Conservation (phyloP, 495 filamentous ascomycete species). For the Platismatia glauca region DNA sequence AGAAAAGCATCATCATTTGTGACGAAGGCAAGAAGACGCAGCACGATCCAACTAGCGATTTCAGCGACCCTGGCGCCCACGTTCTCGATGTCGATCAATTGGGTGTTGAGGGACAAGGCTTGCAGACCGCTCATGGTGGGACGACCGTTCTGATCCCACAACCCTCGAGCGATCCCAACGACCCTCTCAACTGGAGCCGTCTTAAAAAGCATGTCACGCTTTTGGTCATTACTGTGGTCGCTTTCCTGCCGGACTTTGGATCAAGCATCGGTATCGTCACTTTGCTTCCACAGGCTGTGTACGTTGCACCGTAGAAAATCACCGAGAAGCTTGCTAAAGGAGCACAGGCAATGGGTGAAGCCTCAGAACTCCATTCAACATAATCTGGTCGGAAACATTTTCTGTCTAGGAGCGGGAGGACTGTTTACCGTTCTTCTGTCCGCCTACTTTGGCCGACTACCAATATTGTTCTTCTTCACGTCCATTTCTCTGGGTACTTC, state of each 20-base stretch:
- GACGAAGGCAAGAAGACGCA: not conserved
- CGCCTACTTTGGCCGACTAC: slow-evolving; percentile 52
- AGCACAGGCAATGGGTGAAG: slow-evolving; percentile 25
- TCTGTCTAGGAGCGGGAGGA: slow-evolving; percentile 49
- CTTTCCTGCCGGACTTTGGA: slow-evolving; percentile 52
- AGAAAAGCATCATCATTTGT: not conserved
- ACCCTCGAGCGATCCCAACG: slow-evolving; percentile 27
- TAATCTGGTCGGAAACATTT: slow-evolving; percentile 48
- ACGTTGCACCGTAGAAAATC: not conserved
- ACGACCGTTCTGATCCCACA: slow-evolving; percentile 27
- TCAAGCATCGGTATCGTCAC: slow-evolving; percentile 46
- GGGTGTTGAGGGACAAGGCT: not conserved
- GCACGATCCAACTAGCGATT: not conserved
- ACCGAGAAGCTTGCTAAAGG: not conserved
- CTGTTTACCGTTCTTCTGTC: slow-evolving; percentile 46
- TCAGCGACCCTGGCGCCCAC: not conserved
- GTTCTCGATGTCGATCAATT: not conserved
- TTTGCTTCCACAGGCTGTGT: slow-evolving; percentile 43
- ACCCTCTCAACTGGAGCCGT: slow-evolving; percentile 29
- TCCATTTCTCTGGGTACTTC: slow-evolving; percentile 41
- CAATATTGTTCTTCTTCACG: slow-evolving; percentile 51
- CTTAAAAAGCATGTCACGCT: slow-evolving; percentile 37
- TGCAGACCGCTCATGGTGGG: slow-evolving; percentile 9
- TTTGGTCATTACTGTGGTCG: slow-evolving; percentile 41
- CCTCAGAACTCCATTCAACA: slow-evolving; percentile 44